Evolutionary conservation across 2,329 filamentous ascomycete species (phyloP), one percentile per base, ranked within the genome.

Genomic region (Pseudogymnoascus sp.): DNA sequence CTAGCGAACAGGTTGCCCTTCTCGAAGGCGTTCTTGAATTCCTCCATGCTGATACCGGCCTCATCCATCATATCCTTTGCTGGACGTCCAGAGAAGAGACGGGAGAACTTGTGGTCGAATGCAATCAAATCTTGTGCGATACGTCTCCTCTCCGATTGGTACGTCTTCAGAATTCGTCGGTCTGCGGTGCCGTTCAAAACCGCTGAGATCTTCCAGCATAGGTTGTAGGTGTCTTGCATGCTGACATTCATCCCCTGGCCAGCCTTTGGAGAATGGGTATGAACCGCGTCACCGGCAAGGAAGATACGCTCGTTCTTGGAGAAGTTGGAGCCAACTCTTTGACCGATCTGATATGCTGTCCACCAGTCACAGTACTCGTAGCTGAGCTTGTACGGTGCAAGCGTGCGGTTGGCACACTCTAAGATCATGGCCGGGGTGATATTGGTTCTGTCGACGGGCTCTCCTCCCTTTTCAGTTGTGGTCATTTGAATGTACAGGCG

Each of bases 361-460:
- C 84, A 88, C 84, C 86, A 89, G 67, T 87, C 82, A 63, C 84
- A 84, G 64, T 88, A 81, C 37, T 81, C 74, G 67, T 88, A 89
- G 0, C 80, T 79, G 2, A 92, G 74, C 33, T 79, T 86, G 71
- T 90, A 92, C 0, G 89, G 89, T 0, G 76, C 75, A 23, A 92
- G 76, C 59, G 88, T 91, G 62, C 78, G 81, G 69, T 86, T 82
- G 0, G 88, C 88, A 0, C 83, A 79, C 52, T 80, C 75, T 55
- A 90, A 78, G 62, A 92, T 87, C 1, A 81, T 73, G 0, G 88
- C 81, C 0, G 85, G 84, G 0, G 80, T 89, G 68, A 90, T 86
- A 66, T 83, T 81, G 16, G 81, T 83, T 12, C 84, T 77, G 67
- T 88, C 83, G 4, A 83, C 77, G 60, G 80, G 78, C 65, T 78